Evolutionary conservation across 2,329 filamentous ascomycete species (phyloP).

Genomic region (Aspergillus brasiliensis): DNA sequence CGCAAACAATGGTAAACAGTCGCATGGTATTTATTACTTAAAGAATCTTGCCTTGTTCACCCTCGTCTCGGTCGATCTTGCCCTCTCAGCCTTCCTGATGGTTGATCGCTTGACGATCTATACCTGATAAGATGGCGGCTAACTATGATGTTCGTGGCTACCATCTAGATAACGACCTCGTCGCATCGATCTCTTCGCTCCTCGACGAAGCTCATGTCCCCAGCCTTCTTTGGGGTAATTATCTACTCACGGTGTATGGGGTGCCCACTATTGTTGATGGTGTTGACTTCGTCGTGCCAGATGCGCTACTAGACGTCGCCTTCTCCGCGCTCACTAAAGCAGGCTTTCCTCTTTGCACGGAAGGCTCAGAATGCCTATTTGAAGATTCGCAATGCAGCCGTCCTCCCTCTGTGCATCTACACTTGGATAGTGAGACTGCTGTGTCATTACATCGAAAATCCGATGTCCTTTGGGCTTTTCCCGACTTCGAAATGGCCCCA

Average conservation of each 20-base stretch:
- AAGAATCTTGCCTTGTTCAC: too few species aligned
- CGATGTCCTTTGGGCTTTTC: conserved; percentile 21
- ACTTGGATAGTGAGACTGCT: conserved; percentile 20
- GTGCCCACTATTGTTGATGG: conserved; percentile 27
- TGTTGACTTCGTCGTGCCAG: conserved; percentile 21
- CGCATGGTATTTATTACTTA: too few species aligned
- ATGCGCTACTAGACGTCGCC: conserved; percentile 15
- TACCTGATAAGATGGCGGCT: too few species aligned
- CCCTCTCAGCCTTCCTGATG: too few species aligned
- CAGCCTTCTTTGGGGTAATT: conserved; percentile 33
- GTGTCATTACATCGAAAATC: conserved; percentile 24
- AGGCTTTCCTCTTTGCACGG: conserved; percentile 20
- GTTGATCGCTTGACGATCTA: too few species aligned
- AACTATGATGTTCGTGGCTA: too few species aligned
- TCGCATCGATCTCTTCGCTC: conserved; percentile 23
- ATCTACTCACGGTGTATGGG: conserved; percentile 31
- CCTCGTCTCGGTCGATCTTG: too few species aligned
- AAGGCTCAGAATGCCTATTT: conserved; percentile 12
- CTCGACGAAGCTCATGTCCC: conserved; percentile 22
- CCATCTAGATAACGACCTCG: conserved; percentile 17
- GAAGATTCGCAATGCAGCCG: conserved; percentile 4
- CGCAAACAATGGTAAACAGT: too few species aligned
- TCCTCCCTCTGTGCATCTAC: conserved; percentile 16
- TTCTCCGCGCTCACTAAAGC: conserved; percentile 14
- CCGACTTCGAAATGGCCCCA: conserved; percentile 3